Conservation (phyloP, 257 asterid species). For the Lithospermum erythrorhizon region DNA sequence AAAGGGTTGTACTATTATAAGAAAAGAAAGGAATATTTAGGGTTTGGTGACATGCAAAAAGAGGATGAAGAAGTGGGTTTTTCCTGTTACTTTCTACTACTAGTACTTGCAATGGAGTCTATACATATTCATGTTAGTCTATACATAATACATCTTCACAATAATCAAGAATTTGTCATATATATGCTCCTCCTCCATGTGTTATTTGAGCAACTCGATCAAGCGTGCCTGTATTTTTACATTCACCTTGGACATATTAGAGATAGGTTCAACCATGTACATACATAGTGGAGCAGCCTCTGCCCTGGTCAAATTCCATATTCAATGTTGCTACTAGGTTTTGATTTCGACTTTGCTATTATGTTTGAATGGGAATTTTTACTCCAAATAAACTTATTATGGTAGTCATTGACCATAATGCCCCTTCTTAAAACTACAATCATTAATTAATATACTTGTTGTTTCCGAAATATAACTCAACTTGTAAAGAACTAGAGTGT, state of each 20-base stretch:
- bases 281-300: not conserved
- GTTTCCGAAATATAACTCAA: too few species aligned
- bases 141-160: not conserved
- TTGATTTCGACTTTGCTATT: not conserved
- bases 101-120: not conserved
- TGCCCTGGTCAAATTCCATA: not conserved
- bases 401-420: too few species aligned
- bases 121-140: not conserved
- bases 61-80: not conserved
- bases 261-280: not conserved
- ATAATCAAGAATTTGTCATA: slow-evolving; percentile 16
- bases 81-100: not conserved
- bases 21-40: slow-evolving; percentile 39
- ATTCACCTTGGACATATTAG: not conserved
- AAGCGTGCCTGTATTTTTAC: slow-evolving; percentile 40
- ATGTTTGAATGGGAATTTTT: not conserved
- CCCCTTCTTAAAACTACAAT: too few species aligned
- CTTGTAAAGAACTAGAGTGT: too few species aligned
- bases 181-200: slow-evolving; percentile 19
- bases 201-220: slow-evolving; percentile 5
- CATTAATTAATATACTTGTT: too few species aligned
- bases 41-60: slow-evolving; percentile 43
- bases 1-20: slow-evolving; percentile 5
- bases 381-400: too few species aligned
- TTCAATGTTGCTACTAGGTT: not conserved